These are phyloP conservation scores for Daldinia grandis DNA, from an alignment of 495 filamentous ascomycete genomes.

Conservation along the genomic window DNA sequence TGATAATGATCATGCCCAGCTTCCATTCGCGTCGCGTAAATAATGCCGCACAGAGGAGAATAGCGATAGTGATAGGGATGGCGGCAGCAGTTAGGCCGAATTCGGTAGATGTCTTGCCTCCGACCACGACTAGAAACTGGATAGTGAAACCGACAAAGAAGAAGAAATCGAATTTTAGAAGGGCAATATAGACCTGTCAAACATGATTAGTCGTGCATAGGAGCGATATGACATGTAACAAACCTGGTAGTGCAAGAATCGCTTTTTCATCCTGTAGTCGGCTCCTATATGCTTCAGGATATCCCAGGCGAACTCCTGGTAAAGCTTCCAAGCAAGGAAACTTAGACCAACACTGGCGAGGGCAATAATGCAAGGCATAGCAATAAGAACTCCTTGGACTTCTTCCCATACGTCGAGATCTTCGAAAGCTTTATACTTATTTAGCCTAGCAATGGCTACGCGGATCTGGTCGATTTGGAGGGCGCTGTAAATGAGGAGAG, in stretches of 20 bases:
- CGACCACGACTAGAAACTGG: slow-evolving; percentile 94
- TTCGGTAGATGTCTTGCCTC: slow-evolving; percentile 71
- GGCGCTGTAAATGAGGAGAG: slow-evolving; percentile 87
- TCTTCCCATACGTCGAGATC: slow-evolving; percentile 67
- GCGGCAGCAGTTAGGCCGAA: slow-evolving; percentile 87
- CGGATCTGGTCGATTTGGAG: slow-evolving; percentile 91
- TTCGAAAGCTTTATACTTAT: slow-evolving; percentile 35
- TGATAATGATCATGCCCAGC: slow-evolving; percentile 77
- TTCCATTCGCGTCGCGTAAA: slow-evolving; percentile 84
- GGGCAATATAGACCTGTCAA: slow-evolving; percentile 89
- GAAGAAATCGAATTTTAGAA: slow-evolving; percentile 99
- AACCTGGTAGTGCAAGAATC: slow-evolving; percentile 97
- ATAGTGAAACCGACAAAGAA: slow-evolving; percentile 99
- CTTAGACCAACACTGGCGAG: slow-evolving; percentile 75
- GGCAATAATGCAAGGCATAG: slow-evolving; percentile 84
- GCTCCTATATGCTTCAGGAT: slow-evolving; percentile 99
- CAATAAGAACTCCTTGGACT: slow-evolving; percentile 78
- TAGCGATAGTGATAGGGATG: slow-evolving; percentile 87
- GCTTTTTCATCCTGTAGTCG: slow-evolving; percentile 94
- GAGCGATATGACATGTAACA: slow-evolving; percentile 22
- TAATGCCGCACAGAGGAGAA: slow-evolving; percentile 83
- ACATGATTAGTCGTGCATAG: slow-evolving; percentile 44
- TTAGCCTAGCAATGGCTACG: slow-evolving; percentile 67
- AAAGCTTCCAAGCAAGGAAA: slow-evolving; percentile 89
- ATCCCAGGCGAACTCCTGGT: slow-evolving; percentile 98